phyloP scores from a whole-genome alignment of 371 early-diverging fungal genomes.

The Mortierella sp. region DNA sequence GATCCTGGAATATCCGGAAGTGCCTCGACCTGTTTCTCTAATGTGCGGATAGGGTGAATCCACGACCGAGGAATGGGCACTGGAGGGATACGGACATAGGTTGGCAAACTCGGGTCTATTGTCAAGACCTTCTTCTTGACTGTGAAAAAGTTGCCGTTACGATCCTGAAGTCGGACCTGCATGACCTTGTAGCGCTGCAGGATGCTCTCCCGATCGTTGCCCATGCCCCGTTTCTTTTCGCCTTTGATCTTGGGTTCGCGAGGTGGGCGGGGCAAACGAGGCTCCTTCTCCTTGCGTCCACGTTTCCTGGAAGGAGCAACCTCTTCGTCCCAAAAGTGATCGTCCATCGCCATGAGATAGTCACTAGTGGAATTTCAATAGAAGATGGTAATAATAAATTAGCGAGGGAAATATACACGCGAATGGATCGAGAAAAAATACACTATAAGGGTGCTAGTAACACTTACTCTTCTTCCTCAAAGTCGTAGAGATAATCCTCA shows the following conservation, averaged over 20 bases:
- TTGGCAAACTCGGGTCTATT: slow-evolving; percentile 86
- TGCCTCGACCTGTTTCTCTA: slow-evolving; percentile 35
- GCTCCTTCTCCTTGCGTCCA: slow-evolving; percentile 57
- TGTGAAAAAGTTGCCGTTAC: slow-evolving; percentile 82
- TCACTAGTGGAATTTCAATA: slow-evolving; percentile 62
- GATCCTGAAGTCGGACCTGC: slow-evolving; percentile 88
- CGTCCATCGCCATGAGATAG: slow-evolving; percentile 81
- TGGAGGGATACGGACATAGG: slow-evolving; percentile 89
- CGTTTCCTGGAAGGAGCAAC: slow-evolving; percentile 45
- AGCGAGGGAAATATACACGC: slow-evolving; percentile 6
- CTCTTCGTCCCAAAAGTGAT: slow-evolving; percentile 88
- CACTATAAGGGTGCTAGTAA: background rate
- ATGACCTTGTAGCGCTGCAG: slow-evolving; percentile 85
- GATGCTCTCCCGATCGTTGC: slow-evolving; percentile 73
- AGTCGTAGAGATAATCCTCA: slow-evolving; percentile 72
- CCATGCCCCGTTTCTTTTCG: slow-evolving; percentile 45
- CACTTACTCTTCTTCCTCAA: slow-evolving; percentile 85
- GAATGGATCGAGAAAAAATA: too few relatives aligned
- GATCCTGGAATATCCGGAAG: slow-evolving; percentile 28
- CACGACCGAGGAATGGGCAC: slow-evolving; percentile 87
- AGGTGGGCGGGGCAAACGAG: slow-evolving; percentile 35
- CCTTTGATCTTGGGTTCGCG: slow-evolving; percentile 51
- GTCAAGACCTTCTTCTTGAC: slow-evolving; percentile 85
- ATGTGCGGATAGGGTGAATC: slow-evolving; percentile 79
- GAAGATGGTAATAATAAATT: background rate